A percentile compares a stretch with the other conserved stretches of the same genome.
Conservation (phyloP, 2,329 filamentous ascomycete genomes). For the Acrocalymma vagum region DNA sequence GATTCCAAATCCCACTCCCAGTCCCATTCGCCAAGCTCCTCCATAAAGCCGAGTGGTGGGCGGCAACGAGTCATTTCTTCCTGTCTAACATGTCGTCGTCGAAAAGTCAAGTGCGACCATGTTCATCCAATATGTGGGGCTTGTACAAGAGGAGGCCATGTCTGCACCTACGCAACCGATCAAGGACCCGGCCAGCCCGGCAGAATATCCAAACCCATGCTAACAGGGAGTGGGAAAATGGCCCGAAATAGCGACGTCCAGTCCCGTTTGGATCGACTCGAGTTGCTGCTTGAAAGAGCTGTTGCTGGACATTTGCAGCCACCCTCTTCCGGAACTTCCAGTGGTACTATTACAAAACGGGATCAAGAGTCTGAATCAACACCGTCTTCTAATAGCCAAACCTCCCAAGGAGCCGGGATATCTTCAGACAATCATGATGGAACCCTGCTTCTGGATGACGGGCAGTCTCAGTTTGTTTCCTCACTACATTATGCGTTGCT, state of each 20-base stretch:
- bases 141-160: conserved; percentile 46
- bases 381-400: conserved; percentile 43
- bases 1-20: conserved; percentile 29
- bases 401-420: conserved; percentile 43
- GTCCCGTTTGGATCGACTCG: conserved; percentile 45
- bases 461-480: conserved; percentile 49
- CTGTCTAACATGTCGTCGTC: conserved; percentile 47
- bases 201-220: conserved; percentile 36
- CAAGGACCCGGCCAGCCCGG: conserved; percentile 22
- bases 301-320: conserved; percentile 31
- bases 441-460: conserved; percentile 45
- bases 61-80: conserved; percentile 48
- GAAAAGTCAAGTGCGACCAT: conserved; percentile 51
- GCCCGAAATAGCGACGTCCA: conserved; percentile 44
- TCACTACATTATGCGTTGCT: conserved; percentile 50
- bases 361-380: conserved; percentile 31
- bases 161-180: conserved; percentile 45
- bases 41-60: conserved; percentile 35
- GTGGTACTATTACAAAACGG: conserved; percentile 26
- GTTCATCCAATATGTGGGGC: conserved; percentile 48
- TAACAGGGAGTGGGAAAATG: conserved; percentile 23
- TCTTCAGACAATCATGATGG: conserved; percentile 46
- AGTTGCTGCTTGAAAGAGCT: conserved; percentile 44
- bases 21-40: conserved; percentile 32
- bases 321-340: conserved; percentile 22